A percentile compares a stretch with the other conserved stretches of the same genome.
phyloP scores from a whole-genome alignment of 225 moss, liverwort and hornwort species.

The Polytrichum commune region DNA sequence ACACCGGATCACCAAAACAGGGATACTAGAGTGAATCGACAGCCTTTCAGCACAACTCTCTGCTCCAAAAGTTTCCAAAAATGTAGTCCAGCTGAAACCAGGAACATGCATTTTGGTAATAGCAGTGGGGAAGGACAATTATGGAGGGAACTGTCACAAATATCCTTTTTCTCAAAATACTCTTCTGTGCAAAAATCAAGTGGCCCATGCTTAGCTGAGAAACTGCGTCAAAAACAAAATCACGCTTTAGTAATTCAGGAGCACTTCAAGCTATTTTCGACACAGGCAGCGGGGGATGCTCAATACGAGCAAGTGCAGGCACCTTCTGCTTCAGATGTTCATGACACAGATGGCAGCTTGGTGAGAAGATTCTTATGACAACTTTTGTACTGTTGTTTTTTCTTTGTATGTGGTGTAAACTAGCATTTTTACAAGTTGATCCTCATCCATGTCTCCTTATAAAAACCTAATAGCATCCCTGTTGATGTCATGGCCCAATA shows the following conservation, averaged over 20 bases:
- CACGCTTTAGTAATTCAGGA: slow-evolving; percentile 29
- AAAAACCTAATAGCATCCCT: too few species aligned
- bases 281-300: slow-evolving; percentile 13
- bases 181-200: slow-evolving; percentile 15
- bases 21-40: slow-evolving; percentile 11
- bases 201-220: slow-evolving; percentile 32
- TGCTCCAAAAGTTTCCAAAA: not conserved
- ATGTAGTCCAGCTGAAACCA: slow-evolving; percentile 15
- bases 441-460: too few species aligned
- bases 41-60: not conserved
- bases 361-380: too few species aligned
- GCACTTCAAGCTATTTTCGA: slow-evolving; percentile 15
- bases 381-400: too few species aligned
- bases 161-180: not conserved
- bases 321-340: slow-evolving; percentile 20
- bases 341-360: slow-evolving; percentile 14
- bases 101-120: not conserved
- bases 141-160: slow-evolving; percentile 1
- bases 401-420: too few species aligned
- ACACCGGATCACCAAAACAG: slow-evolving; percentile 1
- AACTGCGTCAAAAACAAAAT: slow-evolving; percentile 41
- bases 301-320: slow-evolving; percentile 7
- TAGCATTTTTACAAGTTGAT: too few species aligned
- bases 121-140: not conserved
- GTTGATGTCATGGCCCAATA: too few species aligned